Conservation (phyloP, 129 eudicot genomes). For the Helianthus annuus region HanXRQr2.0-SUNRISE NC_035449.2:111497777-111498276, state of each 20-base stretch:
- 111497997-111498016: constrained; percentile 47
- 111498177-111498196: constrained; percentile 65
- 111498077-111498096: constrained; percentile 70
- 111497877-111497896: constrained; percentile 67
- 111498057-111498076: constrained; percentile 76
- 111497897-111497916: constrained; percentile 70
- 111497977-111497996: constrained; percentile 72
- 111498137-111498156: constrained; percentile 85
- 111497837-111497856: constrained; percentile 63
- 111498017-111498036: constrained; percentile 58
- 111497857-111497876: constrained; percentile 59
- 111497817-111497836: constrained; percentile 58
- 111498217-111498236: constrained; percentile 75
- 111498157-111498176: constrained; percentile 69
- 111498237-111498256: constrained; percentile 73
- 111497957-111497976: constrained; percentile 65
- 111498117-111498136: constrained; percentile 74
- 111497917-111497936: constrained; percentile 71
- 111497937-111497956: constrained; percentile 53
- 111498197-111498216: constrained; percentile 72
- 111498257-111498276: constrained; percentile 67
- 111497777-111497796: constrained; percentile 77
- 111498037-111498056: constrained; percentile 83
- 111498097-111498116: constrained; percentile 71
- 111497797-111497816: constrained; percentile 75